phyloP scores from a whole-genome alignment of 1,139 yeast species.

The Yamadazyma taylorii region DNA sequence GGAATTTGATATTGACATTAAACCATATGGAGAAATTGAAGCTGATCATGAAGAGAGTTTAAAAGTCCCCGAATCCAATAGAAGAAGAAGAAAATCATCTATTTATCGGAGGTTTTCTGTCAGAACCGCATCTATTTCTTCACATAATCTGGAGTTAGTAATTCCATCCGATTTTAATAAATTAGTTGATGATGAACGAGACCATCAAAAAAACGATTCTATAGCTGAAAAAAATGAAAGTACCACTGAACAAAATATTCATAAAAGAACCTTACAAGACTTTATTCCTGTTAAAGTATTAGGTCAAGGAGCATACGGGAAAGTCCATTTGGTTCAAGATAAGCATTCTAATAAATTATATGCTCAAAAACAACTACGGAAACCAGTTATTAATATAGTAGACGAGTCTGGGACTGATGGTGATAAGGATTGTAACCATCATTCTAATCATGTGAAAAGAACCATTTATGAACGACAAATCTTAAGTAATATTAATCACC shows the following conservation, averaged over 20 bases:
- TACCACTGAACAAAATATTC: neutral
- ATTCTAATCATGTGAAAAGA: conserved; percentile 33
- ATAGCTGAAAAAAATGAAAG: neutral
- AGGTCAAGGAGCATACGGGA: conserved; percentile 47
- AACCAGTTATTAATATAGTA: conserved; percentile 29
- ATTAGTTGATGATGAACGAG: conserved; percentile 13
- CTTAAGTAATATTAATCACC: conserved; percentile 54
- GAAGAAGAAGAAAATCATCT: conserved; percentile 22
- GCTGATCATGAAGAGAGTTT: conserved; percentile 2
- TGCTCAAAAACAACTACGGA: conserved; percentile 43
- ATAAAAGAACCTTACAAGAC: conserved; percentile 21
- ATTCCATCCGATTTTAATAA: conserved; percentile 22
- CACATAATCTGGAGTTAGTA: conserved; percentile 19
- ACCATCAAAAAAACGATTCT: neutral
- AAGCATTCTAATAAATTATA: conserved; percentile 31
- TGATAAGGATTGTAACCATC: conserved; percentile 5
- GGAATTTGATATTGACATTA: conserved; percentile 8
- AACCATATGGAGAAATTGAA: conserved; percentile 4
- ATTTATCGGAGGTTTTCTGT: conserved; percentile 25
- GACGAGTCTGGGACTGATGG: no score
- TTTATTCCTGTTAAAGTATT: conserved; percentile 40
- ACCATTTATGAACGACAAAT: conserved; percentile 75
- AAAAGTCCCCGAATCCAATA: conserved; percentile 2
- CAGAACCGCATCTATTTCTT: conserved; percentile 19
- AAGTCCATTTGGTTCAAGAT: conserved; percentile 41